phyloP scores from a whole-genome alignment of 2,329 filamentous ascomycete species.

The Hypoxylon sp. region DNA sequence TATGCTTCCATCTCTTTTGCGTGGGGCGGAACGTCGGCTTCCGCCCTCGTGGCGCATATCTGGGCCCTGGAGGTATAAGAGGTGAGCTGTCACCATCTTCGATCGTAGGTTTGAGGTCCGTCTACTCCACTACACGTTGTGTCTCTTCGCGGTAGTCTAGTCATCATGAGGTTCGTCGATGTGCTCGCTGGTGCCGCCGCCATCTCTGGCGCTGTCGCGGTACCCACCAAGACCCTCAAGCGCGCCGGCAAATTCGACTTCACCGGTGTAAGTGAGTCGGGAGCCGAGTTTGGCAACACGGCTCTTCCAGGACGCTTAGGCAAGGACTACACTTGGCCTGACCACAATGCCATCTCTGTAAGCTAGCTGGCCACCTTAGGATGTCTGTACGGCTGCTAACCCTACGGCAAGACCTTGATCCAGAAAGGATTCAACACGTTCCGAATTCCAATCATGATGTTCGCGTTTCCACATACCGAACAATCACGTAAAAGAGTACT shows the following conservation, averaged over 20 bases:
- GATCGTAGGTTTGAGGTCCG: constrained; percentile 1
- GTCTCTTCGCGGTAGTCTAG: constrained; percentile 28
- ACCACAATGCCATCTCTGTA: constrained; percentile 61
- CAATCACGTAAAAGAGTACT: constrained; percentile 7
- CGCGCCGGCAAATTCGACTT: constrained; percentile 57
- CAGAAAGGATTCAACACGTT: constrained; percentile 70
- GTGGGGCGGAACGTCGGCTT: constrained; percentile 50
- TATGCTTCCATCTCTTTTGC: constrained; percentile 45
- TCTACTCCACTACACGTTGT: constrained; percentile 26
- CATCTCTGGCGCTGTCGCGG: constrained; percentile 53
- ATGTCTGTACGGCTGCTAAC: constrained; percentile 23
- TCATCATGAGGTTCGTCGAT: constrained; percentile 56
- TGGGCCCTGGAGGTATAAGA: constrained; percentile 35
- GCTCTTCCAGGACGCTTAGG: constrained; percentile 69
- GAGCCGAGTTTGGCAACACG: constrained; percentile 73
- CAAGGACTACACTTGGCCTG: constrained; percentile 74
- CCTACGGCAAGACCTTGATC: constrained; percentile 60
- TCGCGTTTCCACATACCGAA: constrained; percentile 46
- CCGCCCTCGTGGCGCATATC: constrained; percentile 39
- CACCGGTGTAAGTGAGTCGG: constrained; percentile 60
- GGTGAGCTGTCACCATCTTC: neutral
- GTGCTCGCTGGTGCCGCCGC: constrained; percentile 53
- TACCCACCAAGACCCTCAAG: constrained; percentile 53
- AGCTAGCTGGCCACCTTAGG: constrained; percentile 26
- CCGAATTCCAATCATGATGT: constrained; percentile 71